These are phyloP conservation scores for Asterochloris sp. DNA, from an alignment of 139 green algal species.

Conservation along the genomic window DNA sequence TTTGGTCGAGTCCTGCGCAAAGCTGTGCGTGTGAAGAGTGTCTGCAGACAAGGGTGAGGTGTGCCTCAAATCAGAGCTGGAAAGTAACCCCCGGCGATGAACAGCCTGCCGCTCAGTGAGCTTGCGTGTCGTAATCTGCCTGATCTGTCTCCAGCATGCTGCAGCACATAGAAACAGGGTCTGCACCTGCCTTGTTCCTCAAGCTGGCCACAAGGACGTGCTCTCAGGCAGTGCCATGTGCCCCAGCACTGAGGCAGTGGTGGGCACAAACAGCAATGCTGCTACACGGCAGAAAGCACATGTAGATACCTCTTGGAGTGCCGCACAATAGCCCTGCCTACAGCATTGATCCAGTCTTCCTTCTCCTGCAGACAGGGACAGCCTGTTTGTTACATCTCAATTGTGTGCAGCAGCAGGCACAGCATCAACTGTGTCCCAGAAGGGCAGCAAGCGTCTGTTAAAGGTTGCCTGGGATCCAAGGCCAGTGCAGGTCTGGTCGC, in stretches of 20 bases:
- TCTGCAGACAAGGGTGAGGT: too few relatives aligned
- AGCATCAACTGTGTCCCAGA: neutral
- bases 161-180: slow-evolving; percentile 1
- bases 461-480: neutral
- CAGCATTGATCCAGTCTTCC: slow-evolving; percentile 99
- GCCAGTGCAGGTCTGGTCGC: neutral
- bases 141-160: slow-evolving; percentile 66
- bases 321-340: slow-evolving; percentile 94
- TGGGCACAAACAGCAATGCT: neutral
- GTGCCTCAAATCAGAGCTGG: too few relatives aligned
- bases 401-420: neutral
- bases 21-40: too few relatives aligned
- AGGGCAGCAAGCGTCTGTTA: neutral
- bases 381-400: neutral
- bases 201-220: neutral
- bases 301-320: slow-evolving; percentile 64
- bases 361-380: slow-evolving; percentile 57
- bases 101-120: too few relatives aligned
- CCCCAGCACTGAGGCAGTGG: neutral
- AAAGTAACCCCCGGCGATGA: too few relatives aligned
- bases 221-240: neutral
- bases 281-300: neutral
- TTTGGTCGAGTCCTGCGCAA: too few relatives aligned
- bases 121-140: slow-evolving; percentile 43
- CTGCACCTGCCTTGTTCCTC: neutral